Conservation (phyloP, 1,139 yeast species). For the Kurtzmaniella quercitrusa region DNA sequence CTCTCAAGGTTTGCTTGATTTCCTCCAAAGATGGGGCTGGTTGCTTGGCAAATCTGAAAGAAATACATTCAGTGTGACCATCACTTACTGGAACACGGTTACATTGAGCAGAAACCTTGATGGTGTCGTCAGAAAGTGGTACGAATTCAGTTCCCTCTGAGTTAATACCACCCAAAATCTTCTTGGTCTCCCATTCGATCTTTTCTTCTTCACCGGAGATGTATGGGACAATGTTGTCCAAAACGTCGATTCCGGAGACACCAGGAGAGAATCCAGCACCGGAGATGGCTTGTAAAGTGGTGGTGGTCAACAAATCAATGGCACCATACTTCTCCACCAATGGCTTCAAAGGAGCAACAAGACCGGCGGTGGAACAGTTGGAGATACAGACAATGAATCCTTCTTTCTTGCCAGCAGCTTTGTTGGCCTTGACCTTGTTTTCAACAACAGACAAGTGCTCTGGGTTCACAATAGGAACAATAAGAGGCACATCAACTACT, state of each 20-base stretch:
- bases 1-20: conserved; percentile 63
- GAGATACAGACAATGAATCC: conserved; percentile 94
- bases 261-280: conserved; percentile 99
- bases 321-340: conserved; percentile 87
- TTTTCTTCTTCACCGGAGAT: conserved; percentile 98
- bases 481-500: conserved; percentile 79
- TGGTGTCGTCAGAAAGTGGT: conserved; percentile 61
- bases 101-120: conserved; percentile 92
- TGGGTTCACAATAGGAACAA: conserved; percentile 95
- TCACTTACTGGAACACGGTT: conserved; percentile 96
- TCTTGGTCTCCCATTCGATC: conserved; percentile 97
- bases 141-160: conserved; percentile 54
- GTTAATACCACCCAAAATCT: conserved; percentile 71
- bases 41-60: conserved; percentile 74
- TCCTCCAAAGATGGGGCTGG: conserved; percentile 84
- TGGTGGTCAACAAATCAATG: conserved; percentile 76
- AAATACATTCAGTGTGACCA: conserved; percentile 96
- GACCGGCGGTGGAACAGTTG: conserved; percentile 96
- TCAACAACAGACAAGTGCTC: conserved; percentile 81
- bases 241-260: conserved; percentile 88
- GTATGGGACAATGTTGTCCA: conserved; percentile 92
- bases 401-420: conserved; percentile 50
- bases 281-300: conserved; percentile 94
- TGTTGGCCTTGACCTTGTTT: conserved; percentile 51
- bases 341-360: conserved; percentile 95